Evolutionary conservation across 768 basidiomycete genomes (phyloP), one percentile per base, ranked within the genome.

Genomic region (Leccinellum luteum): DNA sequence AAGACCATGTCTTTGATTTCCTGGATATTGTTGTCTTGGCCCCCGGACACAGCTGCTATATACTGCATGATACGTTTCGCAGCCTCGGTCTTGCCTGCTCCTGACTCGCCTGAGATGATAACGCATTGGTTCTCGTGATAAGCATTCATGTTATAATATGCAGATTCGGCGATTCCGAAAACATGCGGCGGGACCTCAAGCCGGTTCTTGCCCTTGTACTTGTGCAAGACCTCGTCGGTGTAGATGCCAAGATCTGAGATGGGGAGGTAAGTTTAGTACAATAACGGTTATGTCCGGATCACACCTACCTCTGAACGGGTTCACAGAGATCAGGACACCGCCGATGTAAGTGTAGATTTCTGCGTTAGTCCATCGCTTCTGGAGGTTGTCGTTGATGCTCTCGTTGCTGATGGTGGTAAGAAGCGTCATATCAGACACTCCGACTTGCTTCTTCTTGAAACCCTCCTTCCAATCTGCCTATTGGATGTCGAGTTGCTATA

Each of bases 301-400:
- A 71, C 6, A 6, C 41, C 27, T 53, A 91, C 94, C 93, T 86
- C 83, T 81, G 77, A 98, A 98, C 5, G 97, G 97, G 75, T 98
- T 99, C 64, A 99, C 97, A n/a, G 97, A 99, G 66, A 99, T 96
- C 64, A 99, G 74, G 27, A 99, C 97, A 64, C 89, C 80, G n/a
- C 97, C 97, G 75, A 99, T 98, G 73, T 98, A 99, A 8, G 97
- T 98, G 73, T 99, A 99, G 65, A 99, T 99, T 76, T 99, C 97
- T 54, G 79, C 90, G 65, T 88, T 94, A 57, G 85, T 88, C 89
- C 92, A 98, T 61, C 97, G 85, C 75, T 96, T 94, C 82, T 97
- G 88, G 60, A 99, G 81, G 72, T 99, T 99, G 52, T 97, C 94
- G 73, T 99, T 98, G 83, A 99, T 86, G 64, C 86, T 88, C 67